Base-by-base conservation (phyloP, 2,329 filamentous ascomycete genomes). In the Monosporascus ibericus region DNA sequence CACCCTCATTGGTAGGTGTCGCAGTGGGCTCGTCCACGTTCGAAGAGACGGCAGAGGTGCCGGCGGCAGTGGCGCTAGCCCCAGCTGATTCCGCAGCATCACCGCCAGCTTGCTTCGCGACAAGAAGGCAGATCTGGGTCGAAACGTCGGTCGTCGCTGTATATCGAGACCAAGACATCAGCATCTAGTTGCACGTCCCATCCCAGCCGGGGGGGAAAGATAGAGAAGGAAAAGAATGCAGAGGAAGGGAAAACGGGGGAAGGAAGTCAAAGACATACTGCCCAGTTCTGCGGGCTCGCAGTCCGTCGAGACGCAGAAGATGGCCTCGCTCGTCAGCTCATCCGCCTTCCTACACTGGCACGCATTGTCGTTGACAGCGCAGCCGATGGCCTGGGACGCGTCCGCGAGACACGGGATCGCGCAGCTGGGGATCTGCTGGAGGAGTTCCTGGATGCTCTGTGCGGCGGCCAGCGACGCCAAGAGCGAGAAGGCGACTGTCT, bases 311-410 rank as follows among this genome's bases (percentile, higher is more conserved):
- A 75, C 60, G 54, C 73, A 76, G 25, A 65, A 63, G 39, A 68
- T 58, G 30, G 70, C 65, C 7, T 61, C 58, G 27, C 62, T 51
- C 8, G 66, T 69, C 50, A 76, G 66, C 40, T 61, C 59, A 37
- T 67, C 59, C 18, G 69, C 53, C 39, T 72, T 68, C 48, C 47
- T 44, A 62, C 74, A 76, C 52, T 69, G 68, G 63, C 74, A 76
- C 15, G 50, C 56, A 44, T 67, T 58, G 58, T 76, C 70, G 50
- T 54, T 54, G 48, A 63, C 24, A 2, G 46, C 52, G 63, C 73
- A 76, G 53, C 66, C 65, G 38, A 70, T 61, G 44, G 59, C 39
- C 18, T 56, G 56, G 20, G 68, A 65, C 11, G 63, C 68, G 6
- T 58, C 49, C 38, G 63, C 56, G 52, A 75, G 62, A 57, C 74